phyloP scores from a whole-genome alignment of 2,329 filamentous ascomycete genomes.

The Ophiostoma sp. region DNA sequence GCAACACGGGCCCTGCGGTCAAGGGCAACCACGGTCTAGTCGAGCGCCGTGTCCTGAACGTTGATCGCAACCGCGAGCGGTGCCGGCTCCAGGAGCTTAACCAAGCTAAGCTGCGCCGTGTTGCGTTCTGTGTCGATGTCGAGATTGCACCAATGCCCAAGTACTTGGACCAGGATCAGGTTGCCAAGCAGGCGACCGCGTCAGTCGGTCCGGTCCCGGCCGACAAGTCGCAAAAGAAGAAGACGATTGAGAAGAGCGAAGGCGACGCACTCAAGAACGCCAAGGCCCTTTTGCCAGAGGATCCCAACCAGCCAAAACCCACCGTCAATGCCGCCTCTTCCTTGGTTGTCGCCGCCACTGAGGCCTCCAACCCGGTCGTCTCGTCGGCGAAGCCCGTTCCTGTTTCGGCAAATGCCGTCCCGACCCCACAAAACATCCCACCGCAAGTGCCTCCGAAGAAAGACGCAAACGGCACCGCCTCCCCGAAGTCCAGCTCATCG shows the following conservation, averaged over 20 bases:
- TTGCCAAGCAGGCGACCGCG: conserved; percentile 41
- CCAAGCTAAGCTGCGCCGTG: conserved; percentile 76
- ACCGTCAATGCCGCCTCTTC: not conserved
- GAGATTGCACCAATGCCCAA: conserved; percentile 88
- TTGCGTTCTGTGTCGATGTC: conserved; percentile 95
- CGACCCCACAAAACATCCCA: not conserved
- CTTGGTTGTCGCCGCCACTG: conserved; percentile 6
- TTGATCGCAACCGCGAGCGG: conserved; percentile 76
- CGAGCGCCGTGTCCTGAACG: conserved; percentile 78
- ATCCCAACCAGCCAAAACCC: conserved; percentile 52
- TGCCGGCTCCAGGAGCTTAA: conserved; percentile 79
- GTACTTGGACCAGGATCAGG: conserved; percentile 62
- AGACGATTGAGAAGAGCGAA: conserved; percentile 68
- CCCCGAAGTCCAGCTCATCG: conserved; percentile 36
- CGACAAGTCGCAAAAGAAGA: conserved; percentile 62
- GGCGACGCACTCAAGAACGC: conserved; percentile 71
- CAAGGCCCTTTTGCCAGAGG: conserved; percentile 43
- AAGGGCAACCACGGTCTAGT: conserved; percentile 67
- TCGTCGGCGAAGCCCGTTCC: not conserved
- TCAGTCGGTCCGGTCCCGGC: conserved; percentile 32
- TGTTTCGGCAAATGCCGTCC: not conserved
- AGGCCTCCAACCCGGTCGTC: conserved; percentile 38
- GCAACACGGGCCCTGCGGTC: conserved; percentile 46
- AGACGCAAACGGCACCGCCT: not conserved
- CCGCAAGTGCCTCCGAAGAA: not conserved